Evolutionary conservation across 139 green algal species (phyloP).

Genomic region (Micractinium sp.): DNA sequence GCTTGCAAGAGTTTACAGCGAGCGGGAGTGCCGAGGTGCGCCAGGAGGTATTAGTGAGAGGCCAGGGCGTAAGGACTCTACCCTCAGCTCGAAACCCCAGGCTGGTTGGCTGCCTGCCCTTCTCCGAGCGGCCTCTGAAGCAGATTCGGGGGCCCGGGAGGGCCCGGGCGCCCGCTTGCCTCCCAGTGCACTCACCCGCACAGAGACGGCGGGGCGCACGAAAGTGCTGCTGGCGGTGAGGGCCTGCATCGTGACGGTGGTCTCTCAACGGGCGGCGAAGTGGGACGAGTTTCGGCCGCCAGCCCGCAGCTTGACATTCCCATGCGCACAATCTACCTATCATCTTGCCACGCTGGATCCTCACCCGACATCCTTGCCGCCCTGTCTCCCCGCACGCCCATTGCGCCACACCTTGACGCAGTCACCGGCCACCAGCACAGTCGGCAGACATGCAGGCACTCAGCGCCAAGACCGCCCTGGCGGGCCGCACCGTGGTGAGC

Average conservation of each 20-base stretch:
- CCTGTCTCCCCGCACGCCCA: no score
- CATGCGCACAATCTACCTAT: no score
- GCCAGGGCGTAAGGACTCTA: no score
- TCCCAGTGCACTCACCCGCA: not conserved
- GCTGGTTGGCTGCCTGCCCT: not conserved
- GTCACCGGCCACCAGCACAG: no score
- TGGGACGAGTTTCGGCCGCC: not conserved
- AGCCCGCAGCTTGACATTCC: no score
- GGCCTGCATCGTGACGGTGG: not conserved
- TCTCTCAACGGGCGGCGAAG: not conserved
- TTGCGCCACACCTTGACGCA: no score
- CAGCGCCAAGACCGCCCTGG: constrained; percentile 6
- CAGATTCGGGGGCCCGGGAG: not conserved
- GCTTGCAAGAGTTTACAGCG: no score
- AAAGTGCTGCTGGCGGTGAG: not conserved
- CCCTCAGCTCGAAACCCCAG: not conserved
- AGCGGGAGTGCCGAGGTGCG: no score
- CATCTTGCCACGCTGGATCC: no score
- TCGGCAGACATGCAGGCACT: constrained; percentile 17
- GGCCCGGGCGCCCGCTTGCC: not conserved
- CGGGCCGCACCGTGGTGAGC: constrained; percentile 18
- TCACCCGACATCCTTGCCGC: no score
- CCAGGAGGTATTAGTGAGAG: no score
- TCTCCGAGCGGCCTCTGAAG: not conserved
- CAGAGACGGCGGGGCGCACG: not conserved